These are phyloP conservation scores for Hysterangium stoloniferum DNA, from an alignment of 768 basidiomycete species.

Conservation along the genomic window DNA sequence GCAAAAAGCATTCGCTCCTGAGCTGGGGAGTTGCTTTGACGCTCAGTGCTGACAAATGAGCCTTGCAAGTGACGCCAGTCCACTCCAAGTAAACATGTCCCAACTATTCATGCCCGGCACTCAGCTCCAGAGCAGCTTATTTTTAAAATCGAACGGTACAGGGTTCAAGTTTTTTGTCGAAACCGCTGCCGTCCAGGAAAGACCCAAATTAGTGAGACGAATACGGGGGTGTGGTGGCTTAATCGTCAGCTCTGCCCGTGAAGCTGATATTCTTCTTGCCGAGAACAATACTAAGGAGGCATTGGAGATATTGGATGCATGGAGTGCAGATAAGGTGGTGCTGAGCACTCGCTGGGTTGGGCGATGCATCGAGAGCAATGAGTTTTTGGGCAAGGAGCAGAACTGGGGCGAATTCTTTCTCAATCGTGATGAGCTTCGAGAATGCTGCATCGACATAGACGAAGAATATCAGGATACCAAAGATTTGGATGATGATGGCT, in stretches of 20 bases:
- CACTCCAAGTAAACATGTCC: no score
- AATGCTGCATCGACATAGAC: background rate
- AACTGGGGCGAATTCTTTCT: background rate
- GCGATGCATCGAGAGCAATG: background rate
- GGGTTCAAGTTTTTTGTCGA: conserved; percentile 1
- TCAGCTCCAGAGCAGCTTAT: no score
- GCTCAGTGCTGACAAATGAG: no score
- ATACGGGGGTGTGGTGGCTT: background rate
- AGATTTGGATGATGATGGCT: background rate
- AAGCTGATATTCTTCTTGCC: conserved; percentile 9
- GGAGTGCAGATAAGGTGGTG: conserved; percentile 4
- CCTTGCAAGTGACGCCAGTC: no score
- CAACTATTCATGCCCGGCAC: no score
- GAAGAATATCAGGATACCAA: background rate
- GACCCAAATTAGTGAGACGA: background rate
- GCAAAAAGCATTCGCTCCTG: no score
- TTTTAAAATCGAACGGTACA: no score
- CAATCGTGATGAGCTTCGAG: no score
- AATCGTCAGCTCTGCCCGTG: background rate
- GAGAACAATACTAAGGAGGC: conserved; percentile 5
- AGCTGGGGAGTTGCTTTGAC: no score
- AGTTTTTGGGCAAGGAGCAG: background rate
- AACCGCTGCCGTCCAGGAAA: background rate
- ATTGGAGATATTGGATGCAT: conserved; percentile 1
- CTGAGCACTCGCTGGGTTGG: conserved; percentile 1